phyloP scores from a whole-genome alignment of 441 rosid genomes.

The Pelargonium cotyledonis region DNA sequence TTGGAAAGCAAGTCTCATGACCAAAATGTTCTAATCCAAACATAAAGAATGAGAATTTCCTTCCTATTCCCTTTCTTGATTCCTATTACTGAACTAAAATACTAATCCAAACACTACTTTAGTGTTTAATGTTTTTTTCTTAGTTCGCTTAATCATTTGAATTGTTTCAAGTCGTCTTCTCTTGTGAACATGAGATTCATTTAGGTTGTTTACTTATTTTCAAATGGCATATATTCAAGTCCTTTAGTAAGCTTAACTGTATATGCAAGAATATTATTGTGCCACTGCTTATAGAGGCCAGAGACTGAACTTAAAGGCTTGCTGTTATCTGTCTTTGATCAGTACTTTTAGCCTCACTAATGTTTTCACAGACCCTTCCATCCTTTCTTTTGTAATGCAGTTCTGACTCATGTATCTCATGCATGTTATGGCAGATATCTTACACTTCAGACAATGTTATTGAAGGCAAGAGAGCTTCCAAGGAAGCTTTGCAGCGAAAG shows the following conservation, averaged over 20 bases:
- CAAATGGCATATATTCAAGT: slow-evolving; percentile 1
- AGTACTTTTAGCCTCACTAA: slow-evolving; percentile 1
- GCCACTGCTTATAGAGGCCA: neutral
- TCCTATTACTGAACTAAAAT: too few species aligned
- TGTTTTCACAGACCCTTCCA: slow-evolving; percentile 10
- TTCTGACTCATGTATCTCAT: slow-evolving; percentile 15
- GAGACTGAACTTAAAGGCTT: neutral
- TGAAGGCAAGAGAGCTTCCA: slow-evolving; percentile 92
- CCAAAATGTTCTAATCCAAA: neutral
- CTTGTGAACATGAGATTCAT: neutral
- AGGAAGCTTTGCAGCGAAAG: slow-evolving; percentile 72
- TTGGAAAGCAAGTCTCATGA: too few species aligned
- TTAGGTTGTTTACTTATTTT: neutral
- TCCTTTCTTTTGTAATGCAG: slow-evolving; percentile 11
- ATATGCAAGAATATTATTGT: neutral
- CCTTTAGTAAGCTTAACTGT: neutral
- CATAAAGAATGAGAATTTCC: neutral
- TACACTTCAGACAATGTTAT: slow-evolving; percentile 74
- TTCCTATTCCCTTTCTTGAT: too few species aligned
- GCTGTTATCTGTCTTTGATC: slow-evolving; percentile 3
- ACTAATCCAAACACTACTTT: too few species aligned
- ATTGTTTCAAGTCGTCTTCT: neutral
- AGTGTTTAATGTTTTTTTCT: neutral
- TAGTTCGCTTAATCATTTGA: neutral
- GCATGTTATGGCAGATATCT: slow-evolving; percentile 44